These are phyloP conservation scores for Aureobasidium sp. DNA, from an alignment of 2,329 filamentous ascomycete genomes.

Conservation along the genomic window DNA sequence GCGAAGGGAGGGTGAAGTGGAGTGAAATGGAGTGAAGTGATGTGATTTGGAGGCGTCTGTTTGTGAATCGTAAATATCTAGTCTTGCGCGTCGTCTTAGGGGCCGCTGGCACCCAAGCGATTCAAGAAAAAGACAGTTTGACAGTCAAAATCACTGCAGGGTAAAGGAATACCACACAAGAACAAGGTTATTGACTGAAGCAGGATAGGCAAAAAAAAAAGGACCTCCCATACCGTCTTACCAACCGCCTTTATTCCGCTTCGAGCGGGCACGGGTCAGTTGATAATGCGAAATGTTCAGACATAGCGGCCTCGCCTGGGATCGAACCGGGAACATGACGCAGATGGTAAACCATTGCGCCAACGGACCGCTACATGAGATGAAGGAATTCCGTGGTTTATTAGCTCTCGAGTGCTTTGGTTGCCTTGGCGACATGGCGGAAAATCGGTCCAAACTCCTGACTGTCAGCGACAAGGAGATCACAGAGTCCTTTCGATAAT, in stretches of 20 bases:
- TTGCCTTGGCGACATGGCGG: background rate
- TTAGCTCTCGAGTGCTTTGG: background rate
- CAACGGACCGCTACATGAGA: background rate
- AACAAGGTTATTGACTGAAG: background rate
- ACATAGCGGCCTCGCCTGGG: background rate
- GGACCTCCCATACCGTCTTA: background rate
- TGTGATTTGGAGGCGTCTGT: background rate
- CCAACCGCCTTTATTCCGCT: background rate
- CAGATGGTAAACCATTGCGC: background rate
- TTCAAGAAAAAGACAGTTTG: too few species aligned
- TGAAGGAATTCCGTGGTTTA: background rate
- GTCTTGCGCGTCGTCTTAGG: background rate
- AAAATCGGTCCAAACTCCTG: background rate
- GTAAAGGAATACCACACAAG: background rate
- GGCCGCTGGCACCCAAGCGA: too few species aligned
- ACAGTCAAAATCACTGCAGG: too few species aligned
- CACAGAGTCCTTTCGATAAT: too few species aligned
- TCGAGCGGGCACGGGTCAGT: background rate
- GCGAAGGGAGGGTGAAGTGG: background rate
- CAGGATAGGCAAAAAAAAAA: constrained; percentile 2
- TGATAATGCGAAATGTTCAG: background rate
- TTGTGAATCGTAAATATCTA: background rate
- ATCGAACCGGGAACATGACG: background rate
- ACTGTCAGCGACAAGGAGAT: background rate
- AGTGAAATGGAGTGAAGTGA: background rate